Evolutionary conservation across 140 eudicot genomes (phyloP).

Genomic region (Ambrosia hybrid): DNA sequence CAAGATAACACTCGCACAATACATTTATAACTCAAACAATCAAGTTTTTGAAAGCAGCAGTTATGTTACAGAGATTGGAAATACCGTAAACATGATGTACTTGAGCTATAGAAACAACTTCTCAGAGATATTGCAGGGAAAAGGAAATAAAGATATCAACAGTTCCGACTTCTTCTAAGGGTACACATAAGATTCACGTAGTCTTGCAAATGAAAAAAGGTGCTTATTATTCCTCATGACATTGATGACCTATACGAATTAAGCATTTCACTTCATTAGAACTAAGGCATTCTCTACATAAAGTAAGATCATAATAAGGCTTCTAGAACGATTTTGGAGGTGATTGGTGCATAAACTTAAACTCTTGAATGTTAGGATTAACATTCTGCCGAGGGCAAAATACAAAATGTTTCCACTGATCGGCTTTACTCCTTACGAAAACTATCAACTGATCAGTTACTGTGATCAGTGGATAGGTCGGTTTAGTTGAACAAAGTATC

Average conservation of each 20-base stretch:
- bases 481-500: too few relatives aligned
- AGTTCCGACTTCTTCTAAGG: background rate
- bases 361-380: background rate
- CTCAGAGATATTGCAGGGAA: background rate
- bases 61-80: background rate
- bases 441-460: too few relatives aligned
- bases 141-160: background rate
- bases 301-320: conserved; percentile 15
- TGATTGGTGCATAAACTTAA: background rate
- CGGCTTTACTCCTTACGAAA: too few relatives aligned
- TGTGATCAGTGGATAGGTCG: too few relatives aligned
- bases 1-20: conserved; percentile 3
- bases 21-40: background rate
- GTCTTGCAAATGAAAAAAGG: background rate
- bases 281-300: background rate
- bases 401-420: too few relatives aligned
- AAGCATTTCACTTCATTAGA: background rate
- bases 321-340: background rate
- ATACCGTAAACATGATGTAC: background rate
- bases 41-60: conserved; percentile 13
- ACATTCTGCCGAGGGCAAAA: too few relatives aligned
- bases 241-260: background rate
- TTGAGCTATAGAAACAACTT: too few relatives aligned
- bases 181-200: background rate
- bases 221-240: conserved; percentile 19